phyloP scores from a whole-genome alignment of 257 asterid genomes.

The Ehretia macrophylla region DNA sequence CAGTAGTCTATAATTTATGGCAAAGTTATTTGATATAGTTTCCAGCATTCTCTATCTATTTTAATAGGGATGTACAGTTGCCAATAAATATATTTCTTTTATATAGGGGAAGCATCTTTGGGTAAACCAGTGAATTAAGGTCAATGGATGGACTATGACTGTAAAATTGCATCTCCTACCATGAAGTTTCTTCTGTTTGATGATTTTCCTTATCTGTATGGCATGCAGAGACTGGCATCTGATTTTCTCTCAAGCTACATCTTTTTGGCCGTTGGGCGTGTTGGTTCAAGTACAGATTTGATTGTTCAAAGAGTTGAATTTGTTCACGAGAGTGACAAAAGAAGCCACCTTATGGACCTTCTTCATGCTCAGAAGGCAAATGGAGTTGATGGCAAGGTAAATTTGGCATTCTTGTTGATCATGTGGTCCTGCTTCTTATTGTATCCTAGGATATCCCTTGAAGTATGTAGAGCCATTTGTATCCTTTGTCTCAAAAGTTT shows the following conservation, averaged over 20 bases:
- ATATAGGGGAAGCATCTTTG: too few species aligned
- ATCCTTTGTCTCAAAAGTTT: too few species aligned
- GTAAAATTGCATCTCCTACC: too few species aligned
- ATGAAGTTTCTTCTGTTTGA: background rate
- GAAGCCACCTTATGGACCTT: slow-evolving; percentile 19
- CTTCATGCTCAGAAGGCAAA: slow-evolving; percentile 19
- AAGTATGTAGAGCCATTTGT: too few species aligned
- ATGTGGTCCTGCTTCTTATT: background rate
- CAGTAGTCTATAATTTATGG: too few species aligned
- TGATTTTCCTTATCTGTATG: background rate
- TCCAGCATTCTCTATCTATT: too few species aligned
- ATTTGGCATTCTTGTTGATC: background rate
- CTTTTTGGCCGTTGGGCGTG: slow-evolving; percentile 23
- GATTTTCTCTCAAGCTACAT: slow-evolving; percentile 20
- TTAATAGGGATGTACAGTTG: too few species aligned
- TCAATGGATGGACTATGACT: too few species aligned
- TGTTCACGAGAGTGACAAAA: slow-evolving; percentile 19
- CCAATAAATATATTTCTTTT: too few species aligned
- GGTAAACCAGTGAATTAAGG: too few species aligned
- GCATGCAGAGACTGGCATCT: slow-evolving; percentile 17
- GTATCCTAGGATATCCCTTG: background rate
- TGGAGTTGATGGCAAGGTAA: slow-evolving; percentile 16
- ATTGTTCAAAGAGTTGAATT: slow-evolving; percentile 23
- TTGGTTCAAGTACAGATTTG: slow-evolving; percentile 23
- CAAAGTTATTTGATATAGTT: too few species aligned